These are phyloP conservation scores for Cymbopogon citratus DNA, from an alignment of 176 grass and related monocot species.

Conservation along the genomic window DNA sequence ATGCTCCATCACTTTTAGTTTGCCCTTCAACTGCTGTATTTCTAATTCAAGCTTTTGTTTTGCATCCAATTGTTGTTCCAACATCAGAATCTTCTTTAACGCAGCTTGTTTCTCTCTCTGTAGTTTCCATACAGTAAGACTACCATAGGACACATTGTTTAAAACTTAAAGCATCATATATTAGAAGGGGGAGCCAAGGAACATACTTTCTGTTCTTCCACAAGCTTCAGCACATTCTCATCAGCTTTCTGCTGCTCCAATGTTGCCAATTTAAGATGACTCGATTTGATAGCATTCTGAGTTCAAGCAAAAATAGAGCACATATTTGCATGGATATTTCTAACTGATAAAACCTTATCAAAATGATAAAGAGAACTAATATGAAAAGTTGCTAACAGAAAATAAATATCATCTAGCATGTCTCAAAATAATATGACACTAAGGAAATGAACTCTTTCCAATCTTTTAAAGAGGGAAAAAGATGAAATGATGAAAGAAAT, in stretches of 20 bases:
- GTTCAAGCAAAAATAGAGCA: slow-evolving; percentile 3
- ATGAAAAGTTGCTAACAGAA: background rate
- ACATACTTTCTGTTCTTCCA: slow-evolving; percentile 49
- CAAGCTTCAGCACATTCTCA: slow-evolving; percentile 38
- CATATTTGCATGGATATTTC: background rate
- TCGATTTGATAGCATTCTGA: slow-evolving; percentile 68
- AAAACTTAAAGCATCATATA: background rate
- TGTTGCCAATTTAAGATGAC: slow-evolving; percentile 42
- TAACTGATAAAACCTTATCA: background rate
- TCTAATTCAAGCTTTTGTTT: slow-evolving; percentile 61
- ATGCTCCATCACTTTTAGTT: slow-evolving; percentile 39
- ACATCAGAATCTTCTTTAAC: slow-evolving; percentile 34
- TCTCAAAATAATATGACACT: background rate
- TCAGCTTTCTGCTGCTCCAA: slow-evolving; percentile 46
- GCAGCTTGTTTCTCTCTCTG: slow-evolving; percentile 47
- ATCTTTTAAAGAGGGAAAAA: background rate
- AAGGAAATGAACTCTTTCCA: background rate
- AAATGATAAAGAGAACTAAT: background rate
- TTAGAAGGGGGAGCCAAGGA: background rate
- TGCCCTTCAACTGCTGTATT: slow-evolving; percentile 42
- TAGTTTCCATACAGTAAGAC: slow-evolving; percentile 20
- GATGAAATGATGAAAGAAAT: background rate
- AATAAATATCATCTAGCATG: background rate
- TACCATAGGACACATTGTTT: background rate
- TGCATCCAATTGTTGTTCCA: slow-evolving; percentile 36